These are phyloP conservation scores for Claviceps pazoutovae DNA, from an alignment of 2,329 filamentous ascomycete genomes.

Conservation along the genomic window DNA sequence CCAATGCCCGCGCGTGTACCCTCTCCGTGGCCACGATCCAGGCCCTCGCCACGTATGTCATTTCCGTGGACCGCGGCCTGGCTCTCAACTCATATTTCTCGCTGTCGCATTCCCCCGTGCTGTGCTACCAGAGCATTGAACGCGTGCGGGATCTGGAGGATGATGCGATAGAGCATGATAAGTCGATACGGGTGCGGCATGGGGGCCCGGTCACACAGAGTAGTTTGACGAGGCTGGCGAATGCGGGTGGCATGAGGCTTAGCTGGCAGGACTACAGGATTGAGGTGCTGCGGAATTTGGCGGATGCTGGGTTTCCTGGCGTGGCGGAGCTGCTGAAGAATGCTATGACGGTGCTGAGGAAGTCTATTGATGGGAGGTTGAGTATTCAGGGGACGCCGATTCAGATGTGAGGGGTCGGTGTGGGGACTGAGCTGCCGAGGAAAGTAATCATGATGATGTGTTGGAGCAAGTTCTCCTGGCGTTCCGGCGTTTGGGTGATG, in stretches of 20 bases:
- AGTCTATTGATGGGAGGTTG: slow-evolving; percentile 22
- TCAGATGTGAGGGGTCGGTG: not conserved
- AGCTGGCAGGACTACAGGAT: slow-evolving; percentile 64
- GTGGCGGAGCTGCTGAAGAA: slow-evolving; percentile 62
- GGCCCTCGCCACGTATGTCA: slow-evolving; percentile 33
- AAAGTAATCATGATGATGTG: slow-evolving; percentile 6
- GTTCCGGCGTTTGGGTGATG: too few relatives aligned
- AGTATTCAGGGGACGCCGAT: slow-evolving; percentile 10
- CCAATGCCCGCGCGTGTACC: slow-evolving; percentile 45
- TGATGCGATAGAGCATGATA: slow-evolving; percentile 27
- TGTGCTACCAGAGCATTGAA: slow-evolving; percentile 41
- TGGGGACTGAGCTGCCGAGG: slow-evolving; percentile 13
- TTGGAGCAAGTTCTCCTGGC: too few relatives aligned
- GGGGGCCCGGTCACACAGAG: slow-evolving; percentile 57
- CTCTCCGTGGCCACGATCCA: slow-evolving; percentile 30
- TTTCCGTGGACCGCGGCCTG: slow-evolving; percentile 31
- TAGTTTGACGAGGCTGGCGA: slow-evolving; percentile 47
- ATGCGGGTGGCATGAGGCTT: slow-evolving; percentile 50
- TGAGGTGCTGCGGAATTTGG: slow-evolving; percentile 55
- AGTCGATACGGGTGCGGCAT: slow-evolving; percentile 35
- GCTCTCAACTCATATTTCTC: slow-evolving; percentile 38
- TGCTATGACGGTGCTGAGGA: slow-evolving; percentile 64
- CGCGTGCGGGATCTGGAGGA: slow-evolving; percentile 45
- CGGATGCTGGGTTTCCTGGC: slow-evolving; percentile 48
- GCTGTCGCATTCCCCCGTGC: slow-evolving; percentile 42